Percentiles rank a stretch among this genome's conserved stretches.
Evolutionary conservation across 2,329 filamentous ascomycete genomes (phyloP).

Genomic region (Neobulgaria alba): DNA sequence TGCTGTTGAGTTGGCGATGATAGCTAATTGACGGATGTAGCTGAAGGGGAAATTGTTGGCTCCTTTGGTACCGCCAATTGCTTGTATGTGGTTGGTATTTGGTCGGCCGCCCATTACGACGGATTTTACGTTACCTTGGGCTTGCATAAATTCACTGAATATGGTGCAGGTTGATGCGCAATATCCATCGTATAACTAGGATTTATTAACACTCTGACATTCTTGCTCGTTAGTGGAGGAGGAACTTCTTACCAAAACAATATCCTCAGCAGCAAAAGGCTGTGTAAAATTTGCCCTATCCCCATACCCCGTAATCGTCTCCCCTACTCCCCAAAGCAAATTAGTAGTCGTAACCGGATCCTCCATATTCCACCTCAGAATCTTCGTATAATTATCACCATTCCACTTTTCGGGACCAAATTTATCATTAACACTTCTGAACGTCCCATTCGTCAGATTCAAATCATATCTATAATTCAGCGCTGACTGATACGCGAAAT

Average conservation of each 20-base stretch:
- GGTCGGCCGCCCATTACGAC: constrained; percentile 53
- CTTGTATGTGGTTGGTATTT: constrained; percentile 45
- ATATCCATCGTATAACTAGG: constrained; percentile 38
- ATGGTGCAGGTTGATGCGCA: constrained; percentile 53
- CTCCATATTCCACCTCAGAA: constrained; percentile 20
- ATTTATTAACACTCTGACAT: no score
- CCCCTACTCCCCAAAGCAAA: constrained; percentile 17
- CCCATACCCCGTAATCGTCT: constrained; percentile 29
- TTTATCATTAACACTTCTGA: constrained; percentile 16
- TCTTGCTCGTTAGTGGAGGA: no score
- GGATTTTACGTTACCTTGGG: constrained; percentile 41
- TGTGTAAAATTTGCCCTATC: constrained; percentile 21
- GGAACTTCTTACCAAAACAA: constrained; percentile 38
- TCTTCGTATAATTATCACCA: constrained; percentile 13
- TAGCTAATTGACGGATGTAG: constrained; percentile 12
- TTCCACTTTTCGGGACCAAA: constrained; percentile 14
- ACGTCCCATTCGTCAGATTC: constrained; percentile 16
- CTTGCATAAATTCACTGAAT: constrained; percentile 46
- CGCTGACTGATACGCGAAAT: constrained; percentile 11
- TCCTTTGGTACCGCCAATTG: constrained; percentile 55
- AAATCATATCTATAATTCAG: constrained; percentile 19
- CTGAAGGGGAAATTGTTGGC: constrained; percentile 27
- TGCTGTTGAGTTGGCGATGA: constrained; percentile 6
- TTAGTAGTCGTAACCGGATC: constrained; percentile 17
- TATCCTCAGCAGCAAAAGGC: constrained; percentile 34